Evolutionary conservation across 2,329 filamentous ascomycete species (phyloP), one percentile per base, ranked within the genome.

Genomic region (Stachybotrys echinatus): DNA sequence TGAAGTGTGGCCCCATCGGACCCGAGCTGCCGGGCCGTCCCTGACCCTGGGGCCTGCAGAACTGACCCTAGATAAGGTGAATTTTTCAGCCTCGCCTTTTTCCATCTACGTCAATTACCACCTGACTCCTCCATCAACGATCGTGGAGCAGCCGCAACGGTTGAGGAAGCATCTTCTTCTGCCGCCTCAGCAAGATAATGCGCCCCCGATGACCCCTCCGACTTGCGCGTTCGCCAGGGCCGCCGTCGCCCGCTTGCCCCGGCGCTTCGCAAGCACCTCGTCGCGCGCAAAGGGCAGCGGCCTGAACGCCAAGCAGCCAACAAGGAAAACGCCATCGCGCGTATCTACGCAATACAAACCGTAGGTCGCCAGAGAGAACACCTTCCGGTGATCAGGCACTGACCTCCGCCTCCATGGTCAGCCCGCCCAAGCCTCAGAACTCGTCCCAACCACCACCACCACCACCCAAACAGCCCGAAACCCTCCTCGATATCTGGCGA

Each of bases 401-500:
- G 17, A 50, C 27, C 5, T 42, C 34, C 22, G 38, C 43, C 38
- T 47, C 42, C 37, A 53, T 50, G n/a, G 44, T 46, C 34, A 55
- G 50, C n/a, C 42, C 37, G 44, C 49, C 43, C 37, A 47, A 40
- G 27, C 43, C 43, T 22, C 43, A 27, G 17, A 40, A 3, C 23
- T 27, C 42, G 7, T n/a, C 54, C 20, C 43, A 47, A 12, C 20
- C 52, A 7, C 53, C 52, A 1, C 53, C 58, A 31, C 56, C 58
- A 3, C 58, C 56, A 12, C 61, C 59, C 23, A 55, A 55, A 12
- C 50, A 60, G 48, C 53, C 55, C 48, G 62, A 69, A 50, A 69
- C 66, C 44, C 60, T 71, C 54, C 63, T 65, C 48, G 56, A 59
- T 48, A 59, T 71, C 50, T 69, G 56, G 65, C 66, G 57, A 63